Percentiles rank a stretch among this genome's conserved stretches.
These are phyloP conservation scores for Bacidia rubella DNA, from an alignment of 495 filamentous ascomycete genomes.

Conservation along the genomic window DNA sequence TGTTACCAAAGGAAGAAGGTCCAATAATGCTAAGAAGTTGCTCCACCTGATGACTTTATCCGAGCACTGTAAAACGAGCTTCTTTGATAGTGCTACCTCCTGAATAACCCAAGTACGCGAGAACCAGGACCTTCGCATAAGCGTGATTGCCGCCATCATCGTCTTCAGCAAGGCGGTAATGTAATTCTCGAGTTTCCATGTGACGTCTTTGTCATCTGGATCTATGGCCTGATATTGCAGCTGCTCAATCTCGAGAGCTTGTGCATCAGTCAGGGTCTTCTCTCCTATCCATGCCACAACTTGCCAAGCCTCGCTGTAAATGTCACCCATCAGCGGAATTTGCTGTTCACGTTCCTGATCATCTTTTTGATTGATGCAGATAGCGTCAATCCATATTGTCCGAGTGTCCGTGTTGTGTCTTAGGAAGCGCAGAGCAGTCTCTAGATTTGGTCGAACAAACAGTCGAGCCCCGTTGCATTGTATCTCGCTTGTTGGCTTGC, in stretches of 20 bases:
- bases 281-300: conserved; percentile 17
- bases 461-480: background rate
- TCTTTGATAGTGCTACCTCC: background rate
- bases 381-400: background rate
- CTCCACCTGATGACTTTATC: background rate
- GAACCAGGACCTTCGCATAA: background rate
- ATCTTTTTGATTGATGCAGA: conserved; percentile 10
- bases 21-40: background rate
- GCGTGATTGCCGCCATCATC: background rate
- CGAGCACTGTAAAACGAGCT: background rate
- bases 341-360: conserved; percentile 12
- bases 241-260: background rate
- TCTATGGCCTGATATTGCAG: background rate
- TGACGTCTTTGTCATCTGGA: background rate
- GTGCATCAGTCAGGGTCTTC: background rate
- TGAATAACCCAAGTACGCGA: background rate
- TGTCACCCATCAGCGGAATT: conserved; percentile 11
- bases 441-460: background rate
- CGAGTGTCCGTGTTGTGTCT: background rate
- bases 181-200: background rate
- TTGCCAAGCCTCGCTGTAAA: conserved; percentile 11
- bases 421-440: background rate
- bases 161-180: background rate
- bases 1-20: background rate
- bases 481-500: background rate